Evolutionary conservation across 768 basidiomycete species (phyloP), one percentile per base, ranked within the genome.

Genomic region (Suillus weaverae): DNA sequence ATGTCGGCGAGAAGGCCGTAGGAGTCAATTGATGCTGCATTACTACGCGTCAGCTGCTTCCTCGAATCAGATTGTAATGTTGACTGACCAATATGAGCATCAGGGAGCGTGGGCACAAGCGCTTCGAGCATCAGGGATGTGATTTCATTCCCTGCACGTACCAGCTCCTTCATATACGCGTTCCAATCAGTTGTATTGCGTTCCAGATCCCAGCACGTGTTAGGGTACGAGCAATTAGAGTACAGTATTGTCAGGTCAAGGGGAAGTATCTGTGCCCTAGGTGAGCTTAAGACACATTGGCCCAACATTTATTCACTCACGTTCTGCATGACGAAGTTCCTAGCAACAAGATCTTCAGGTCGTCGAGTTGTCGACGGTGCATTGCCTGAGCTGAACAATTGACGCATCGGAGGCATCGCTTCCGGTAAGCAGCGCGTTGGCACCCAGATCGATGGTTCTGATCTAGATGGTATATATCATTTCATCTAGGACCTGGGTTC

Each of bases 271-370:
- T 87, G 20, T 60, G 48, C n/a, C 38, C 16, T 11, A 56, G n/a
- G 38, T 39, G 22, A 50, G n/a, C 63, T 32, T 35, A 35, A 11
- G 26, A 46, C 2, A 48, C 11, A 6, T 39, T 11, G 44, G 14
- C 20, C 18, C 9, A 44, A 43, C 22, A 11, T 20, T 26, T 26
- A 26, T 26, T 26, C 59, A 70, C 85, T 74, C 65, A 88, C 89
- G 68, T 89, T 89, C 67, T 88, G 86, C 78, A 90, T 86, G 59
- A 90, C 72, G 70, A 90, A 89, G 69, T 90, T 88, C 53, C 88
- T 79, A 4, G 86, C 88, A 6, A 26, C 44, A 90, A 69, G 1
- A 77, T 77, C 66, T 81, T 84, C 35, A 90, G 79, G 83, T 85
- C 89, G 55, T 86, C 82, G 5, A 89, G n/a, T n/a, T n/a, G n/a